Evolutionary conservation across 1,139 yeast genomes (phyloP).

Genomic region (Pneumocystis oryctolagi): DNA sequence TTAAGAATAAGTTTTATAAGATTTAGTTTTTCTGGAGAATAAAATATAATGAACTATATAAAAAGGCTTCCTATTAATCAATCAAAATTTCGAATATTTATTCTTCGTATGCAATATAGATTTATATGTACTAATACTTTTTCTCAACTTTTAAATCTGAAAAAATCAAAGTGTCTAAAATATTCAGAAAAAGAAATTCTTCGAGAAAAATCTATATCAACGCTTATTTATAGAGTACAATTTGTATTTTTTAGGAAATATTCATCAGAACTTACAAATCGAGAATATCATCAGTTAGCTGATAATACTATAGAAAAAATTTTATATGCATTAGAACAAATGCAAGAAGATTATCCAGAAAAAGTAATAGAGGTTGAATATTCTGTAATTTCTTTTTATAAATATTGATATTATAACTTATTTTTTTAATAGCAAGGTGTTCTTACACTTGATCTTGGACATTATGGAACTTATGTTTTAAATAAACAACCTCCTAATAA

Average conservation of each 20-base stretch:
- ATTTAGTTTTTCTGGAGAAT: too few species aligned
- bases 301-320: neutral
- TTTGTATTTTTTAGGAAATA: neutral
- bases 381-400: neutral
- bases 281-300: neutral
- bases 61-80: neutral
- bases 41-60: neutral
- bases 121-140: neutral
- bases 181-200: neutral
- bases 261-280: neutral
- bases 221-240: neutral
- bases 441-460: conserved; percentile 50
- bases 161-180: neutral
- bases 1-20: too few species aligned
- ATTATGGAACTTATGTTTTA: conserved; percentile 67
- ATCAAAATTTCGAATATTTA: neutral
- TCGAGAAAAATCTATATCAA: neutral
- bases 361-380: neutral
- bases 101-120: neutral
- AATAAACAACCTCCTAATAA: conserved; percentile 90
- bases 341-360: neutral
- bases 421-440: conserved; percentile 45
- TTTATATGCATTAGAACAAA: neutral
- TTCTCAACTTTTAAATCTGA: neutral
- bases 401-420: neutral